phyloP scores from a whole-genome alignment of 2,329 filamentous ascomycete species.

The Fusarium circinatum region DNA sequence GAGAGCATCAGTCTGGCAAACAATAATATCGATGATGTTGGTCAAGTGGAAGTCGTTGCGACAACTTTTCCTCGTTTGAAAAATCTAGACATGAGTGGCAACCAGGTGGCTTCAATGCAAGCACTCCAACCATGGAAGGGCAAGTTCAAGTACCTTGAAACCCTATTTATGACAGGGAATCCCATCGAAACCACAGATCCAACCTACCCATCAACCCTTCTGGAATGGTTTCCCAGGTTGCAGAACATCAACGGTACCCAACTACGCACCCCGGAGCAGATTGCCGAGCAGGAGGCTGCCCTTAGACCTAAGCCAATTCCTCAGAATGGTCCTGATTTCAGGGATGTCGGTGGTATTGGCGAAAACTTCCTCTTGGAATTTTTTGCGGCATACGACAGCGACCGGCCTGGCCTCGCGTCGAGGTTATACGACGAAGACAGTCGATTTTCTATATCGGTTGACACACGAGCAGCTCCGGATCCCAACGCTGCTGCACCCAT shows the following conservation, averaged over 20 bases:
- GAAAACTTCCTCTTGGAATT: constrained; percentile 81
- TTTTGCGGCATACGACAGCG: constrained; percentile 77
- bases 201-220: constrained; percentile 73
- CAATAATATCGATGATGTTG: constrained; percentile 80
- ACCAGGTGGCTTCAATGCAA: constrained; percentile 76
- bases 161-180: constrained; percentile 81
- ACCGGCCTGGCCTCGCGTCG: constrained; percentile 70
- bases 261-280: constrained; percentile 77
- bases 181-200: constrained; percentile 72
- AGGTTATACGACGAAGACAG: constrained; percentile 81
- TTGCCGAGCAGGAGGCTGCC: constrained; percentile 64
- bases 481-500: constrained; percentile 56
- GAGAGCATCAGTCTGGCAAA: constrained; percentile 82
- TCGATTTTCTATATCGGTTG: constrained; percentile 79
- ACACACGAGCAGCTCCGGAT: constrained; percentile 66
- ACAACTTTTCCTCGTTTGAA: constrained; percentile 85
- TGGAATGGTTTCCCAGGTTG: constrained; percentile 85
- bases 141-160: constrained; percentile 82
- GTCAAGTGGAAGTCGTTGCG: constrained; percentile 78
- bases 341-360: constrained; percentile 78
- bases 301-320: constrained; percentile 68
- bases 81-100: constrained; percentile 89
- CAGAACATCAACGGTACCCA: constrained; percentile 79
- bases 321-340: constrained; percentile 73
- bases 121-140: constrained; percentile 80